These are phyloP conservation scores for Boletus sp. DNA, from an alignment of 768 basidiomycete species.

Conservation along the genomic window DNA sequence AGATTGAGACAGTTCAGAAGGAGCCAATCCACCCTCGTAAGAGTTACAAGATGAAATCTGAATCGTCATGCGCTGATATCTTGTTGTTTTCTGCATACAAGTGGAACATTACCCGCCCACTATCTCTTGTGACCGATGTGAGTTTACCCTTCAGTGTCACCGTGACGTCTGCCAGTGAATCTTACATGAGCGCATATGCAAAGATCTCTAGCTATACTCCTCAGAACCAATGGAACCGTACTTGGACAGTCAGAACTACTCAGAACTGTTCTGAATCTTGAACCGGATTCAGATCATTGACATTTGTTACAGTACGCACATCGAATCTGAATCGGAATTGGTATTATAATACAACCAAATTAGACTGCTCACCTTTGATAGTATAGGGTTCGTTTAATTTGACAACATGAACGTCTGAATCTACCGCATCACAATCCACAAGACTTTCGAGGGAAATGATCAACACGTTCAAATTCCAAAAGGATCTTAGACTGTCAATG, in stretches of 20 bases:
- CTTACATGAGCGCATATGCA: constrained; percentile 96
- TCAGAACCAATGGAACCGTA: constrained; percentile 99
- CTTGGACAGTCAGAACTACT: constrained; percentile 97
- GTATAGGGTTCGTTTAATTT: constrained; percentile 91
- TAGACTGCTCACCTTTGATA: constrained; percentile 11
- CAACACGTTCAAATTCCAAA: no score
- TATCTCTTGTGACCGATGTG: constrained; percentile 90
- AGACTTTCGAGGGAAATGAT: constrained; percentile 99
- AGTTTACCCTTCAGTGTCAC: constrained; percentile 73
- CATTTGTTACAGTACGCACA: constrained; percentile 76
- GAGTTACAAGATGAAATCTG: constrained; percentile 99
- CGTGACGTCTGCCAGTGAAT: no score
- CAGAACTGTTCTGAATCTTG: constrained; percentile 92
- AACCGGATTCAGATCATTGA: no score
- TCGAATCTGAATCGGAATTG: neutral
- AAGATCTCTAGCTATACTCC: constrained; percentile 96
- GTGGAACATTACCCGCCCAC: constrained; percentile 99
- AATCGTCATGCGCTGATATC: constrained; percentile 99
- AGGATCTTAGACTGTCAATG: no score
- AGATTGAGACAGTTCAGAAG: constrained; percentile 99
- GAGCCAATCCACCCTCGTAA: constrained; percentile 99
- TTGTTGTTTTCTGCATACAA: constrained; percentile 95
- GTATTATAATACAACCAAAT: neutral
- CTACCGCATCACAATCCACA: constrained; percentile 99
- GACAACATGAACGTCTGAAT: constrained; percentile 99